These are phyloP conservation scores for Coccomyxa subellipsoidea DNA, from an alignment of 163 green algal species.

Conservation along the genomic window DNA sequence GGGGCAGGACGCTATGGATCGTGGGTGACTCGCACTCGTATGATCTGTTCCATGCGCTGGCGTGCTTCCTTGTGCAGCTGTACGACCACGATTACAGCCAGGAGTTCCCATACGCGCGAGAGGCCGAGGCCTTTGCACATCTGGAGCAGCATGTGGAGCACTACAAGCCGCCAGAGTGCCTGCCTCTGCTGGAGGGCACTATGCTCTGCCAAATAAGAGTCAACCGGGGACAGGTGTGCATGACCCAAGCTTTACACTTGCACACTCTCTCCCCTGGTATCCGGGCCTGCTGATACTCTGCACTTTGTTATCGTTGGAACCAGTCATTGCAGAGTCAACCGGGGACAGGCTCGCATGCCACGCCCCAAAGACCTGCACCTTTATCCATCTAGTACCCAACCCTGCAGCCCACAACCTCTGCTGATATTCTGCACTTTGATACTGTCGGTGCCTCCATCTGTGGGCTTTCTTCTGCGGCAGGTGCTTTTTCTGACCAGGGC, in stretches of 20 bases:
- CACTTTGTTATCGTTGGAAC: too few relatives aligned
- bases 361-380: too few relatives aligned
- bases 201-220: slow-evolving; percentile 3
- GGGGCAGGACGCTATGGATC: slow-evolving; percentile 1
- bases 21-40: slow-evolving; percentile 3
- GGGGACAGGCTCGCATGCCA: background rate
- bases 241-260: too few relatives aligned
- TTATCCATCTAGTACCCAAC: too few relatives aligned
- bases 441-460: too few relatives aligned
- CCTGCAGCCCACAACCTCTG: too few relatives aligned
- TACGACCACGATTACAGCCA: background rate
- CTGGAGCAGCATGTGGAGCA: slow-evolving; percentile 7
- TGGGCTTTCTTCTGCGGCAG: too few relatives aligned
- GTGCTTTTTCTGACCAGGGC: too few relatives aligned
- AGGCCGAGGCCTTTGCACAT: background rate
- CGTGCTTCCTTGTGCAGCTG: background rate
- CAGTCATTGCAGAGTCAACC: too few relatives aligned
- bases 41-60: background rate
- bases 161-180: slow-evolving; percentile 7
- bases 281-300: too few relatives aligned
- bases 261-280: too few relatives aligned
- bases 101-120: background rate
- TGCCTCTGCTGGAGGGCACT: background rate
- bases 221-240: background rate
- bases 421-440: too few relatives aligned